A percentile compares a stretch with the other conserved stretches of the same genome.
These are phyloP conservation scores for Pseudopyricularia javanii DNA, from an alignment of 2,329 filamentous ascomycete genomes.

Conservation along the genomic window DNA sequence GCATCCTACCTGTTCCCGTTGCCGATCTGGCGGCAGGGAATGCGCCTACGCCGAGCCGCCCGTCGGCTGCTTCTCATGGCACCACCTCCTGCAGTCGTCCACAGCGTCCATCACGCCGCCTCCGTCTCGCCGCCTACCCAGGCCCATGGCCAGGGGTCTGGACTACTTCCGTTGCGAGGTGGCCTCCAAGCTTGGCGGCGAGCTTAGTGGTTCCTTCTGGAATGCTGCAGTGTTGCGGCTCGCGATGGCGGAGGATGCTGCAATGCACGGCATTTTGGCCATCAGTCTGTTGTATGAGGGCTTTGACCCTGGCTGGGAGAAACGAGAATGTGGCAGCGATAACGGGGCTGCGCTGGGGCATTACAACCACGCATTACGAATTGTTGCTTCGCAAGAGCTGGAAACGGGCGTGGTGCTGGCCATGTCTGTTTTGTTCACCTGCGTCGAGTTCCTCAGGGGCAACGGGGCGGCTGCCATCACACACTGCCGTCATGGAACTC, in stretches of 20 bases:
- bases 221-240: constrained; percentile 30
- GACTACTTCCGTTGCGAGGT: constrained; percentile 5
- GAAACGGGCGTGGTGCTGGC: constrained; percentile 21
- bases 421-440: constrained; percentile 35
- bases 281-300: constrained; percentile 34
- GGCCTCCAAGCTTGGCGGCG: not conserved
- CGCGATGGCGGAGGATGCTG: constrained; percentile 28
- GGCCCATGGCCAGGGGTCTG: not conserved
- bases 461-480: constrained; percentile 24
- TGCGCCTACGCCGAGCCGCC: constrained; percentile 13
- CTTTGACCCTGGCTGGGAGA: constrained; percentile 6
- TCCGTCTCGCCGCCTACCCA: not conserved
- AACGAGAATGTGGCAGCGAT: constrained; percentile 7
- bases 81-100: not conserved
- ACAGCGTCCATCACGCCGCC: not conserved
- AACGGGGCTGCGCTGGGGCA: constrained; percentile 22
- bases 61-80: not conserved
- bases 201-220: constrained; percentile 21
- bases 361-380: constrained; percentile 34
- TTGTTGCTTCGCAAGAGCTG: constrained; percentile 17
- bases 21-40: constrained; percentile 15
- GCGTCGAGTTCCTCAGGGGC: constrained; percentile 33
- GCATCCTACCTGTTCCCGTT: constrained; percentile 15
- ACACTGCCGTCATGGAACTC: constrained; percentile 16
- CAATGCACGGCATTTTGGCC: constrained; percentile 35